These are phyloP conservation scores for Trypanosoma scelopori DNA, from an alignment of 208 protist species.

Conservation along the genomic window DNA sequence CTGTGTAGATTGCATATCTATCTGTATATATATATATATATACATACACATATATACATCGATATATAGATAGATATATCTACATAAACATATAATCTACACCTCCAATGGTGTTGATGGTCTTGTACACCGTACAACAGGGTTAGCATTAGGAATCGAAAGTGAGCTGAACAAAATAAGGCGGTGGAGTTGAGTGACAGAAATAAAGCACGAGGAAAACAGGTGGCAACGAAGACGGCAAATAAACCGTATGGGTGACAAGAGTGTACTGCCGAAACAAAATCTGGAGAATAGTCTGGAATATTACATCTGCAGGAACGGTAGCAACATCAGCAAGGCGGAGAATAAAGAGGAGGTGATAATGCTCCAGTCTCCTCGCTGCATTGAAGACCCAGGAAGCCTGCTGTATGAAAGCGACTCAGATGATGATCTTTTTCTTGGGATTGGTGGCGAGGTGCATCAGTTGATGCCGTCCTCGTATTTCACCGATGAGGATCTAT, in stretches of 20 bases:
- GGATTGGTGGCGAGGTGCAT: not conserved
- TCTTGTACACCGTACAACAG: not conserved
- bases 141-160: constrained; percentile 11
- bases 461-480: constrained; percentile 9
- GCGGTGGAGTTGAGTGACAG: not conserved
- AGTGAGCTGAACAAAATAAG: constrained; percentile 1
- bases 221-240: not conserved
- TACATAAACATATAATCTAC: constrained; percentile 1
- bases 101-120: constrained; percentile 10
- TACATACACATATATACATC: not conserved
- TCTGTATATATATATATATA: constrained; percentile 8
- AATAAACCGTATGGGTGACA: not conserved
- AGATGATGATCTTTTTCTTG: constrained; percentile 18
- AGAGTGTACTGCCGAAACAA: not conserved
- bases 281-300: not conserved
- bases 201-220: not conserved
- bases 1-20: not conserved
- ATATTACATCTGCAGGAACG: not conserved
- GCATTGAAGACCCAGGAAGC: not conserved
- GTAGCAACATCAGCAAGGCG: not conserved
- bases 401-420: constrained; percentile 5
- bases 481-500: constrained; percentile 13
- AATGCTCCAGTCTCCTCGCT: not conserved
- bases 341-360: not conserved
- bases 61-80: constrained; percentile 4